Evolutionary conservation across 352 stramenopile species (phyloP).

Genomic region (Globisporangium nunn): DNA sequence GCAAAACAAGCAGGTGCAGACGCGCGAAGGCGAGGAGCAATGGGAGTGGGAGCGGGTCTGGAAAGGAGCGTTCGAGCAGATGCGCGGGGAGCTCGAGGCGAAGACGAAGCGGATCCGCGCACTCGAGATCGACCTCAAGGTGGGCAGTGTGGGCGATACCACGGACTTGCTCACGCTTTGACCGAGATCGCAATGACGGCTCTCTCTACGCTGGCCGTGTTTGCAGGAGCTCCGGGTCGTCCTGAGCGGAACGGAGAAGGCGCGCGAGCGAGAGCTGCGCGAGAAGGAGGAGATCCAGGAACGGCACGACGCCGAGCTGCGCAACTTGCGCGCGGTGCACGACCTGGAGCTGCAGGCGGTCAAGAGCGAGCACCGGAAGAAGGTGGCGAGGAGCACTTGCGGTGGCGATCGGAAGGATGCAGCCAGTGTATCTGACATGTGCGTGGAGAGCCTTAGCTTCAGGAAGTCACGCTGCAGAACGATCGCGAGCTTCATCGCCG

Average conservation of each 20-base stretch:
- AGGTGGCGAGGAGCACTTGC: conserved; percentile 11
- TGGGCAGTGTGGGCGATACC: conserved; percentile 3
- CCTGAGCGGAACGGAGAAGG: conserved; percentile 30
- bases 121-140: conserved; percentile 40
- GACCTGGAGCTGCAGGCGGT: conserved; percentile 41
- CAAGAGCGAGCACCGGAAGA: conserved; percentile 38
- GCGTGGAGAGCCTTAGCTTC: conserved; percentile 1
- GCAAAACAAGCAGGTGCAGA: conserved; percentile 49
- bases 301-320: conserved; percentile 36
- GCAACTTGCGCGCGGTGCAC: conserved; percentile 38
- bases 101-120: conserved; percentile 23
- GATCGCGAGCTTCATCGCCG: conserved; percentile 29
- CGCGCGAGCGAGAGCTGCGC: conserved; percentile 26
- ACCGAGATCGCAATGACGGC: background rate
- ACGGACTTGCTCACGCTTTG: background rate
- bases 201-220: background rate
- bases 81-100: conserved; percentile 30
- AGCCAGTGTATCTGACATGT: too few relatives aligned
- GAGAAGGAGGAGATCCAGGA: conserved; percentile 22
- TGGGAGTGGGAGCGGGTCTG: conserved; percentile 67
- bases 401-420: too few relatives aligned
- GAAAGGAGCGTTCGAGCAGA: conserved; percentile 64
- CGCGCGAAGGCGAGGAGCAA: conserved; percentile 49
- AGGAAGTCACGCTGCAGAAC: conserved; percentile 37
- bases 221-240: conserved; percentile 36